Evolutionary conservation across 805 yeast species (phyloP).

Genomic region (Lipomyces japonicus): DNA sequence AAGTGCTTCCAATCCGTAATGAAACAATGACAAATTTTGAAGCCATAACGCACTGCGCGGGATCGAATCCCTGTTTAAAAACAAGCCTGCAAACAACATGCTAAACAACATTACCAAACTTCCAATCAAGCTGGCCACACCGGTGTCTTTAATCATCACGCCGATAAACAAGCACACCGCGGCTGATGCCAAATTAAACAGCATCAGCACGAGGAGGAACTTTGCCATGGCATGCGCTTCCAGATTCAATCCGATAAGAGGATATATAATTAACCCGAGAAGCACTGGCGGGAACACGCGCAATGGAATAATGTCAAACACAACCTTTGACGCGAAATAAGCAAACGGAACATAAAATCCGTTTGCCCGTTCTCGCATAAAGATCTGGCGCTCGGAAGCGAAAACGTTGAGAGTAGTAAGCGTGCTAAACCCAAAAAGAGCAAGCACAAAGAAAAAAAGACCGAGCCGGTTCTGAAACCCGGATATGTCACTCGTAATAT

Average conservation of each 20-base stretch:
- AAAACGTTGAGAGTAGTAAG: slow-evolving; percentile 88
- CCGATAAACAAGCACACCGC: slow-evolving; percentile 84
- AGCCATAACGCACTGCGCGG: slow-evolving; percentile 55
- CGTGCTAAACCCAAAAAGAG: slow-evolving; percentile 91
- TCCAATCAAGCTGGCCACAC: slow-evolving; percentile 86
- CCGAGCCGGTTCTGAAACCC: slow-evolving; percentile 97
- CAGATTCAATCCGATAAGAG: slow-evolving; percentile 67
- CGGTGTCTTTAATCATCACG: slow-evolving; percentile 79
- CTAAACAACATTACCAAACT: slow-evolving; percentile 81
- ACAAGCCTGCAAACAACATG: slow-evolving; percentile 86
- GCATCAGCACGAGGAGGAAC: slow-evolving; percentile 62
- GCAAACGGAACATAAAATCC: slow-evolving; percentile 87
- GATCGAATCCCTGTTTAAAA: slow-evolving; percentile 56
- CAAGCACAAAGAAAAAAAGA: slow-evolving; percentile 81
- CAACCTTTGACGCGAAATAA: slow-evolving; percentile 76
- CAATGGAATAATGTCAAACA: slow-evolving; percentile 90
- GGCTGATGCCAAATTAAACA: slow-evolving; percentile 84
- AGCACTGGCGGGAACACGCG: slow-evolving; percentile 89
- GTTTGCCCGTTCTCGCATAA: slow-evolving; percentile 89
- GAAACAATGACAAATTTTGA: slow-evolving; percentile 85
- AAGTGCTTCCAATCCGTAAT: slow-evolving; percentile 91
- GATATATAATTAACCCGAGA: slow-evolving; percentile 75
- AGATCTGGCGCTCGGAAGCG: slow-evolving; percentile 81
- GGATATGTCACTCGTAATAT: slow-evolving; percentile 81
- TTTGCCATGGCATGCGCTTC: slow-evolving; percentile 72